Evolutionary conservation across 306 rosid genomes (phyloP), one percentile per base, ranked within the genome.

Genomic region (Quercus agrifolia): DNA sequence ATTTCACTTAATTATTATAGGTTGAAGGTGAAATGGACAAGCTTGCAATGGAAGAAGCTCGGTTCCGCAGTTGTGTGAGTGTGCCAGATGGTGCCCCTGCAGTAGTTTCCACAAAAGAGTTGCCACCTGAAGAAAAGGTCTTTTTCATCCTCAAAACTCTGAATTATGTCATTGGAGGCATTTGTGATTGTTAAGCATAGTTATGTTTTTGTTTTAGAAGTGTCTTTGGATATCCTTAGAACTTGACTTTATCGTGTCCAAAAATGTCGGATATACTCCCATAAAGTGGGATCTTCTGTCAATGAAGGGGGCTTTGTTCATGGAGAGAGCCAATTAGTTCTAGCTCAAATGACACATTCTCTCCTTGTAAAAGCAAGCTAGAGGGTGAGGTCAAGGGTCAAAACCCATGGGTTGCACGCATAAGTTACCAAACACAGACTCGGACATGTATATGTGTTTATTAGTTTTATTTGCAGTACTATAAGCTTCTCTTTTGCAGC

Each of bases 21-120:
- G 99, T 95, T 76, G 99, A 95, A 90, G 99, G 99, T 31, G 98
- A 95, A 80, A 90, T 95, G 82, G 98, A 95, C 88, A 93, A 95
- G 89, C 97, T 95, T 84, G 93, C 99, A 56, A 83, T 93, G 96
- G 99, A 93, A 90, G 99, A 95, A 88, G 98, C 99, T 83, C 98
- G 98, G 68, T 86, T 88, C 84, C 82, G 74, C 70, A 95, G 93
- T 79, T 95, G 99, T 27, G 92, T 93, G 57, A 95, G 98, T 87
- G 99, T 93, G 77, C 99, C 99, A 56, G 96, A 95, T 80, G 99
- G 99, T 80, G 99, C 99, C 69, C 98, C 99, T 74, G 57, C 96
- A 54, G 35, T 85, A 71, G 89, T 88, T 79, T 93, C 99, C 68
- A 11, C 75, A 55, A 92, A 87, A 66, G 92, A 90, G 10, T 77